These are phyloP conservation scores for Spiraea crenata DNA, from an alignment of 331 rosid genomes.

Conservation along the genomic window DNA sequence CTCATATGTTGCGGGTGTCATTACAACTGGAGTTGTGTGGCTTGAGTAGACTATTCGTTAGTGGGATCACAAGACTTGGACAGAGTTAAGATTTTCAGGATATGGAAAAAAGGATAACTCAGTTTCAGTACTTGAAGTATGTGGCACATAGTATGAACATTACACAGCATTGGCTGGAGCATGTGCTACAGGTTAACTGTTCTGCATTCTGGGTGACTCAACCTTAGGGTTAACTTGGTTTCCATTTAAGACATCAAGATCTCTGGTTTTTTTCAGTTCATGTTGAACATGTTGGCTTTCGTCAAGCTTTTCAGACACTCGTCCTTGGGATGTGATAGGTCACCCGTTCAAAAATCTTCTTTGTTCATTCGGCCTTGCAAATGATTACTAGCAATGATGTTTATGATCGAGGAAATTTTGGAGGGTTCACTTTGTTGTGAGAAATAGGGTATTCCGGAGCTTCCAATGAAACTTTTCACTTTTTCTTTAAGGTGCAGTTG, in stretches of 20 bases:
- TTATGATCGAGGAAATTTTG: constrained; percentile 23
- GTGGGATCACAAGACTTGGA: constrained; percentile 19
- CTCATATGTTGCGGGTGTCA: constrained; percentile 29
- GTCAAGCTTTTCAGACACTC: constrained; percentile 26
- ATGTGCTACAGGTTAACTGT: constrained; percentile 11
- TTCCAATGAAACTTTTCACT: constrained; percentile 22
- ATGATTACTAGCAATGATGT: constrained; percentile 7
- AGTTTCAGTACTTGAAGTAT: constrained; percentile 16
- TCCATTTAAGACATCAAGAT: constrained; percentile 19
- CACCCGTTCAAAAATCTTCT: constrained; percentile 19
- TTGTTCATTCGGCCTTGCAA: constrained; percentile 24
- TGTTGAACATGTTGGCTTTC: constrained; percentile 28
- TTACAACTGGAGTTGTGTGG: constrained; percentile 36
- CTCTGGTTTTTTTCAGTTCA: constrained; percentile 19
- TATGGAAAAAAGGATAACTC: constrained; percentile 11
- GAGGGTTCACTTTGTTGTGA: constrained; percentile 21
- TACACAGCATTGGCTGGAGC: constrained; percentile 13
- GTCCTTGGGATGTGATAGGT: constrained; percentile 27
- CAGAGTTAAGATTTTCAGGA: constrained; percentile 5
- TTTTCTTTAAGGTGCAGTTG: constrained; percentile 14
- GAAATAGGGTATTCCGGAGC: constrained; percentile 9
- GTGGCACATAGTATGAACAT: constrained; percentile 5
- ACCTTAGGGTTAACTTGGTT: constrained; percentile 19
- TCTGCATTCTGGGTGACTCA: constrained; percentile 20
- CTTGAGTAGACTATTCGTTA: constrained; percentile 25